These are phyloP conservation scores for Pseudodiploospora longispora DNA, from an alignment of 2,329 filamentous ascomycete species.

Conservation along the genomic window DNA sequence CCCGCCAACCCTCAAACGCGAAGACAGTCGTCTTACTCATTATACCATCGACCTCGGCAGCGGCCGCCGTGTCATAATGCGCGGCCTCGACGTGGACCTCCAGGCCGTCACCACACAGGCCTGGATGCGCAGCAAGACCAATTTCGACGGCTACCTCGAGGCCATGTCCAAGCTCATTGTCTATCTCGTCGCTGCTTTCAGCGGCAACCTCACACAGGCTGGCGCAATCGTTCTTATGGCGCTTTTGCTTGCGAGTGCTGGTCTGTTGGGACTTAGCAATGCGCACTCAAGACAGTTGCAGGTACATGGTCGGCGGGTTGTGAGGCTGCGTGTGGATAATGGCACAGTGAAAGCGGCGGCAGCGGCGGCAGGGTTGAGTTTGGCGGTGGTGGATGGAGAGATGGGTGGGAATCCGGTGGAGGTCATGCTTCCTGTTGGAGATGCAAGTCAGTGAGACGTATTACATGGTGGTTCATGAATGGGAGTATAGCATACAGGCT, in stretches of 20 bases:
- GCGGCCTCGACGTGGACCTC: constrained; percentile 46
- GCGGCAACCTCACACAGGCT: constrained; percentile 45
- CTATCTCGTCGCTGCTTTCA: constrained; percentile 47
- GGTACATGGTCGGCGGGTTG: constrained; percentile 39
- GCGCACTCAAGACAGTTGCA: constrained; percentile 36
- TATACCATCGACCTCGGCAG: constrained; percentile 45
- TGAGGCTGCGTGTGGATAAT: constrained; percentile 4
- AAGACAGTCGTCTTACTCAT: constrained; percentile 24
- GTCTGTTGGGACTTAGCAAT: constrained; percentile 46
- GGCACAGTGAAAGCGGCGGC: constrained; percentile 4
- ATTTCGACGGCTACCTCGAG: constrained; percentile 42
- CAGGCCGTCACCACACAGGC: constrained; percentile 49
- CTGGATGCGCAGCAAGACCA: constrained; percentile 47
- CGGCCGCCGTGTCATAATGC: constrained; percentile 43
- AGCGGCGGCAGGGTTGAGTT: constrained; percentile 3
- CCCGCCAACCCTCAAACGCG: not conserved
- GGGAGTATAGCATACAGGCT: too few species aligned
- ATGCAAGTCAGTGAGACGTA: too few species aligned
- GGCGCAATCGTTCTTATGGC: constrained; percentile 44
- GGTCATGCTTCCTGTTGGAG: too few species aligned
- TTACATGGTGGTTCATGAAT: too few species aligned
- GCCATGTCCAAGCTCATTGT: constrained; percentile 48
- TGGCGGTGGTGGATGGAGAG: constrained; percentile 4
- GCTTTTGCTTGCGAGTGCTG: constrained; percentile 44
- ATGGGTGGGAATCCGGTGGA: not conserved